Conservation (phyloP, 208 protist species). For the Crithidia acanthocephali region DNA sequence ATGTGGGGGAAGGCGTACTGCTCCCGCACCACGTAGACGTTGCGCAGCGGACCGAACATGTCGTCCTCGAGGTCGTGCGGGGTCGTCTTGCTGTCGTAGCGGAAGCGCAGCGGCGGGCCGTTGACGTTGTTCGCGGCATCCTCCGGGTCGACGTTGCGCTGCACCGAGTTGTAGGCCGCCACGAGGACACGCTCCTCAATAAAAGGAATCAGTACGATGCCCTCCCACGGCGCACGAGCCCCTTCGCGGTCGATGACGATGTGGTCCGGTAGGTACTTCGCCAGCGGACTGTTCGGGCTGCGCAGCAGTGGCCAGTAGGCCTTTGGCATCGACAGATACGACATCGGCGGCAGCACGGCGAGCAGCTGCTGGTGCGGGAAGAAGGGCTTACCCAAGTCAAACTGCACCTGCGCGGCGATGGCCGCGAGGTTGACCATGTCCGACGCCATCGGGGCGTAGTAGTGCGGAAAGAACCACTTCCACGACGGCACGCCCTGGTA, state of each 20-base stretch:
- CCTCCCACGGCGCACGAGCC: slow-evolving; percentile 88
- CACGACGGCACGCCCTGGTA: slow-evolving; percentile 89
- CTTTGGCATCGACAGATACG: slow-evolving; percentile 86
- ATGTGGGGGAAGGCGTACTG: slow-evolving; percentile 61
- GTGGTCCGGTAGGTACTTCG: slow-evolving; percentile 83
- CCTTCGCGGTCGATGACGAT: slow-evolving; percentile 91
- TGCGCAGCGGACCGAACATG: slow-evolving; percentile 64
- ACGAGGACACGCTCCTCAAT: slow-evolving; percentile 84
- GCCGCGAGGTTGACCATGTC: slow-evolving; percentile 86
- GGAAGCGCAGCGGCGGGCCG: slow-evolving; percentile 66
- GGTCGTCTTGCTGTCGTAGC: slow-evolving; percentile 63
- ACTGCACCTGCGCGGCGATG: slow-evolving; percentile 56
- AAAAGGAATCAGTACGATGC: slow-evolving; percentile 93
- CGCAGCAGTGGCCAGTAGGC: slow-evolving; percentile 89
- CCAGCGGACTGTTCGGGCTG: slow-evolving; percentile 72
- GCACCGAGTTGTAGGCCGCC: slow-evolving; percentile 79
- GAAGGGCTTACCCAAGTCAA: slow-evolving; percentile 84
- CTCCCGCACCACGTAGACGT: slow-evolving; percentile 57
- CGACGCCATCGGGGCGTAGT: slow-evolving; percentile 93
- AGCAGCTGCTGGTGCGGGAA: slow-evolving; percentile 97
- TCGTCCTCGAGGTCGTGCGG: slow-evolving; percentile 51
- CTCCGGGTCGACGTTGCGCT: slow-evolving; percentile 62
- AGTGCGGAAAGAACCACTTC: slow-evolving; percentile 94
- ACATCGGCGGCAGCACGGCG: slow-evolving; percentile 96
- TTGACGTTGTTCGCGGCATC: slow-evolving; percentile 74